These are phyloP conservation scores for Herpetomonas tarakana DNA, from an alignment of 208 protist genomes.

Conservation along the genomic window DNA sequence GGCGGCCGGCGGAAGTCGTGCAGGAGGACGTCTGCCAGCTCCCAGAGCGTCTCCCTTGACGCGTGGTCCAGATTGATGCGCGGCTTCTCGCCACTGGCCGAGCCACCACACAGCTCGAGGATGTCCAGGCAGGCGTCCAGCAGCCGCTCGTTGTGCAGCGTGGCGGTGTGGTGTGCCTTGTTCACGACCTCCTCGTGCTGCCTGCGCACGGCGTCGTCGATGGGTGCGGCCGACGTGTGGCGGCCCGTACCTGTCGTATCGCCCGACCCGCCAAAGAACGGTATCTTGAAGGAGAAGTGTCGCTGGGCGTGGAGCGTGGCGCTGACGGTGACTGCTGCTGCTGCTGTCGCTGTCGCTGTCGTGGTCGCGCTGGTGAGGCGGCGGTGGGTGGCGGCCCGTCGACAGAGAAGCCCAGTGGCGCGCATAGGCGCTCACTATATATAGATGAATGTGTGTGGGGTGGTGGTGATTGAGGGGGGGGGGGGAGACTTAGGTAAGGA, in stretches of 20 bases:
- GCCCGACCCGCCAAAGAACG: slow-evolving; percentile 7
- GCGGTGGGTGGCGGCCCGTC: too few relatives aligned
- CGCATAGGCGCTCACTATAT: too few relatives aligned
- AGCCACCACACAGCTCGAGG: slow-evolving; percentile 49
- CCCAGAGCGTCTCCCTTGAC: slow-evolving; percentile 11
- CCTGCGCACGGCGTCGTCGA: slow-evolving; percentile 8
- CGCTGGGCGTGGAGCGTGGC: background rate
- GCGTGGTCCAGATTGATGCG: background rate
- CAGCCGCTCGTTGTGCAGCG: slow-evolving; percentile 65
- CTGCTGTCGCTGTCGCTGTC: background rate
- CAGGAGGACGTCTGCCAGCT: slow-evolving; percentile 48
- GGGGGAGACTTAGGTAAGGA: too few relatives aligned
- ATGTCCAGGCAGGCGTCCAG: slow-evolving; percentile 69
- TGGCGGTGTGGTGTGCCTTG: slow-evolving; percentile 39
- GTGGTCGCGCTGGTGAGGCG: too few relatives aligned
- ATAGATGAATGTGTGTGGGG: too few relatives aligned
- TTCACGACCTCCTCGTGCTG: slow-evolving; percentile 38
- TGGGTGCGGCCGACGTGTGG: slow-evolving; percentile 1
- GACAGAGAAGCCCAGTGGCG: too few relatives aligned
- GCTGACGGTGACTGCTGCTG: background rate
- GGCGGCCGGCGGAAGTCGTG: slow-evolving; percentile 49
- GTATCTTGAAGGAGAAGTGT: background rate
- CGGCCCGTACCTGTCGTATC: too few relatives aligned
- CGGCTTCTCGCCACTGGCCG: slow-evolving; percentile 1
- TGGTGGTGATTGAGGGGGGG: too few relatives aligned